Evolutionary conservation across 345 rosid species (phyloP).

Genomic region (Lepidium didymum): DNA sequence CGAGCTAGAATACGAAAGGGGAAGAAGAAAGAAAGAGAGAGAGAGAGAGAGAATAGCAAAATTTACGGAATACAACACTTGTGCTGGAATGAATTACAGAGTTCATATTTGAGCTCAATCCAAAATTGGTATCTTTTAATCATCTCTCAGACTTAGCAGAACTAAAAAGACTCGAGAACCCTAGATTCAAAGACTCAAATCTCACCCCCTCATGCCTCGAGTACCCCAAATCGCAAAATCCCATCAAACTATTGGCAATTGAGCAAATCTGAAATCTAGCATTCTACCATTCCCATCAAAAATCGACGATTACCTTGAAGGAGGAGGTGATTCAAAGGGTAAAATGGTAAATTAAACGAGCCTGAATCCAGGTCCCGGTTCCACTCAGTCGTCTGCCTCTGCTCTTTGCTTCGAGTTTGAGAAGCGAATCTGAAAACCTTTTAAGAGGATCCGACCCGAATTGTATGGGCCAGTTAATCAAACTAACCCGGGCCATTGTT

Average conservation of each 20-base stretch:
- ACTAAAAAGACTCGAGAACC: no score
- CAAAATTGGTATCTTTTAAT: conserved; percentile 23
- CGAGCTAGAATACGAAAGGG: neutral
- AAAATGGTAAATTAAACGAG: neutral
- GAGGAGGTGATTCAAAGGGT: neutral
- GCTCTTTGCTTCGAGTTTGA: neutral
- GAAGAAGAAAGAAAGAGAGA: neutral
- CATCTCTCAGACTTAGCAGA: conserved; percentile 16
- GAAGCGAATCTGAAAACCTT: neutral
- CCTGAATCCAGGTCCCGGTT: neutral
- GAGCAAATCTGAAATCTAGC: neutral
- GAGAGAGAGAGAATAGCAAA: no score
- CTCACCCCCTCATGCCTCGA: neutral
- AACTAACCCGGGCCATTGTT: no score
- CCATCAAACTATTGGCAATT: conserved; percentile 5
- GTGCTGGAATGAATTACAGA: no score
- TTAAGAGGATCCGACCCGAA: conserved; percentile 3
- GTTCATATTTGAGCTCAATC: no score
- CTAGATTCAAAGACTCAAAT: neutral
- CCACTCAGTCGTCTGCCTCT: neutral
- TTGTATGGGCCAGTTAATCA: neutral
- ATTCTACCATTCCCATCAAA: neutral
- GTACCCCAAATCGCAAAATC: neutral
- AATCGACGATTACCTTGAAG: neutral
- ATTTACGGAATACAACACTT: no score